Evolutionary conservation across 495 filamentous ascomycete species (phyloP).

Genomic region (Aspergillus incahuasiensis): DNA sequence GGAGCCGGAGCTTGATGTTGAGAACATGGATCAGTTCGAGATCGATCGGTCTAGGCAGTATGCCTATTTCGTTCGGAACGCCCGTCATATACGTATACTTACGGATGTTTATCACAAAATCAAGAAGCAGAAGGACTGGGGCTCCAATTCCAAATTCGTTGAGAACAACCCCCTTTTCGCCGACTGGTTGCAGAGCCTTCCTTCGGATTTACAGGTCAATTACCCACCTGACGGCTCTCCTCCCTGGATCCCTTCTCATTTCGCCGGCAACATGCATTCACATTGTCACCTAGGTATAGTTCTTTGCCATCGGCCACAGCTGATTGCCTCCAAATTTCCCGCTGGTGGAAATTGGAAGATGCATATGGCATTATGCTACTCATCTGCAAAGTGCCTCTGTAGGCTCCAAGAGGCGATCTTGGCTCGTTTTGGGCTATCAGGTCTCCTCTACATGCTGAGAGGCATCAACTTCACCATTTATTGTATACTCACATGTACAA

Average conservation of each 20-base stretch:
- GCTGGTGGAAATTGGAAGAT: conserved; percentile 77
- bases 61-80: conserved; percentile 69
- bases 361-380: conserved; percentile 82
- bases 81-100: conserved; percentile 74
- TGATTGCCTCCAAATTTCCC: conserved; percentile 68
- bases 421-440: conserved; percentile 69
- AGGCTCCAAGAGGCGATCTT: conserved; percentile 86
- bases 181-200: conserved; percentile 73
- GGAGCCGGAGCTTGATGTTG: conserved; percentile 54
- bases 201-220: conserved; percentile 69
- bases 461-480: conserved; percentile 97
- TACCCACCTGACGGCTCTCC: conserved; percentile 76
- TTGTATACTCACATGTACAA: conserved; percentile 83
- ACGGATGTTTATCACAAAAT: conserved; percentile 70
- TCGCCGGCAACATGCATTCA: conserved; percentile 85
- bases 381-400: conserved; percentile 83
- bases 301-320: conserved; percentile 82
- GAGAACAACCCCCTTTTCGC: conserved; percentile 69
- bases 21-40: conserved; percentile 72
- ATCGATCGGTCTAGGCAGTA: conserved; percentile 76
- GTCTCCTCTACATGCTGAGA: conserved; percentile 87
- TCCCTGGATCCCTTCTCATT: conserved; percentile 85
- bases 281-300: conserved; percentile 88
- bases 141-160: conserved; percentile 76
- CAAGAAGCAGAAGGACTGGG: conserved; percentile 85